phyloP scores from a whole-genome alignment of 148 eudicot genomes.

The Rhododendron ovatum region DNA sequence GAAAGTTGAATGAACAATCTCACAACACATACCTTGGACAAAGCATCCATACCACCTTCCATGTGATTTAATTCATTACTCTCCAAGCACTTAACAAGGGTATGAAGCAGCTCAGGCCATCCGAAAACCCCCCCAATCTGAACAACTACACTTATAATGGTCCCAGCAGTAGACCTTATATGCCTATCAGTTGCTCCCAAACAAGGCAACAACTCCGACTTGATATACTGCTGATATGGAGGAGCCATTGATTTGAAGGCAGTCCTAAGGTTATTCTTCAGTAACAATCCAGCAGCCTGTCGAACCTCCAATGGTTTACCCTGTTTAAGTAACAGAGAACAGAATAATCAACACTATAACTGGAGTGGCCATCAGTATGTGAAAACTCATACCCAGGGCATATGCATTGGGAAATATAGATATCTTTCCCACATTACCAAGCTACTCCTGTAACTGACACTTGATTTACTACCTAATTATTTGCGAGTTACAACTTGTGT shows the following conservation, averaged over 20 bases:
- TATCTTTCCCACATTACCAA: background rate
- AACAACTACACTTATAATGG: slow-evolving; percentile 77
- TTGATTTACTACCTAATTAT: background rate
- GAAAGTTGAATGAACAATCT: background rate
- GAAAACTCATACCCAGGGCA: background rate
- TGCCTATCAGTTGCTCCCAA: slow-evolving; percentile 80
- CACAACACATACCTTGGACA: slow-evolving; percentile 68
- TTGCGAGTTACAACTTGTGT: background rate
- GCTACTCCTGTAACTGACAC: background rate
- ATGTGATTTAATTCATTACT: slow-evolving; percentile 75
- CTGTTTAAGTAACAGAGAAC: slow-evolving; percentile 28
- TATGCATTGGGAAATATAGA: background rate
- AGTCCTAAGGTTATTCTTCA: slow-evolving; percentile 84
- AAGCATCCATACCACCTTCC: slow-evolving; percentile 99
- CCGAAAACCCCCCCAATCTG: slow-evolving; percentile 76
- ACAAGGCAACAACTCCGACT: slow-evolving; percentile 79
- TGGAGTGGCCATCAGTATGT: background rate
- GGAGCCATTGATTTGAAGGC: slow-evolving; percentile 62
- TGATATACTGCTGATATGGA: slow-evolving; percentile 71
- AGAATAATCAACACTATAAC: background rate
- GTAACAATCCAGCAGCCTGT: slow-evolving; percentile 93
- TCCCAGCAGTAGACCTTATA: slow-evolving; percentile 86
- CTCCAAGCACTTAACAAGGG: slow-evolving; percentile 74
- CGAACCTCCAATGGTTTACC: slow-evolving; percentile 78
- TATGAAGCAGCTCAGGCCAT: slow-evolving; percentile 85